Evolutionary conservation across 192 early-diverging fungal species (phyloP), one percentile per base, ranked within the genome.

Genomic region (Podila epicladia): DNA sequence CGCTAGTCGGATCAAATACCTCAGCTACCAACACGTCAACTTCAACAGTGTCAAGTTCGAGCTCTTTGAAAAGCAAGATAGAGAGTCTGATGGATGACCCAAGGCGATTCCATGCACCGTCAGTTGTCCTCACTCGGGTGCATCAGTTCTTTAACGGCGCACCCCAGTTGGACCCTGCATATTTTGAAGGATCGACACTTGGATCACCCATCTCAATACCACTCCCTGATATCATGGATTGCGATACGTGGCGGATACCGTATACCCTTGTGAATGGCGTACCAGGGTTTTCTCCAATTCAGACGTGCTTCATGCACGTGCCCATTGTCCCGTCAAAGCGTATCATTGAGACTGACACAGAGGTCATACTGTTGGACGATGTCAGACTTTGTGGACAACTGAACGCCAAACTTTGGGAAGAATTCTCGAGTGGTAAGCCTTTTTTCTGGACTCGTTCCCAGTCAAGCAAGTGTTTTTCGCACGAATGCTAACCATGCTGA

Each of bases 181-280:
- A 31, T 12, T 80, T 72, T 50, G 77, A 80, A 24, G 77, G 67
- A n/a, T 65, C 77, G 0, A 29, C 24, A 9, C 3, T 80, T 4
- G 57, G 64, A 8, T 62, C 66, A 4, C 50, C 41, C 3, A 80
- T 80, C 17, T 62, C 77, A 5, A 33, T 80, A 50, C 77, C 71
- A 1, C 73, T 80, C 32, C 77, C 77, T 7, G 71, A 73, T 33
- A 80, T 80, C 62, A 80, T 80, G 77, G 77, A 80, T 49, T 72
- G 61, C 29, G 77, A 72, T 26, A 45, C 71, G 2, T 80, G 77
- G 77, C 49, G 61, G 1, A 50, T 63, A 13, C 69, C 75, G 4
- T 45, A 45, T 3, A 45, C 64, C 48, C 37, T 38, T 0, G 66
- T 33, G 11, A 64, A 12, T 11, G 49, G 57, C 0, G 1, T 20